These are phyloP conservation scores for Grosmannia penicillata DNA, from an alignment of 2,329 filamentous ascomycete species.

Conservation along the genomic window DNA sequence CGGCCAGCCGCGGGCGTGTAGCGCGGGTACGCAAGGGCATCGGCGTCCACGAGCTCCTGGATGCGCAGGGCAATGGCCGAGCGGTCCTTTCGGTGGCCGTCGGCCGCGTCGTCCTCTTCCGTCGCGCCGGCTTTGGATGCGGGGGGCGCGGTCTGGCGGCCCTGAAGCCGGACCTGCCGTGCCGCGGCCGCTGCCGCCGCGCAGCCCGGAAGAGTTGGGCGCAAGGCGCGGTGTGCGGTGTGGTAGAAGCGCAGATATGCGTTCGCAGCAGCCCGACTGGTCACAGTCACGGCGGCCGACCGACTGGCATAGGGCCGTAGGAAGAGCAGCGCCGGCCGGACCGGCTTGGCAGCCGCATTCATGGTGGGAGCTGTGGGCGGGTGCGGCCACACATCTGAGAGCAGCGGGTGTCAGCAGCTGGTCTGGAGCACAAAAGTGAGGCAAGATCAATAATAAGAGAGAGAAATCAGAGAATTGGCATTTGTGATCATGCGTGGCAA, in stretches of 20 bases:
- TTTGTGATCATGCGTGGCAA: slow-evolving; percentile 35
- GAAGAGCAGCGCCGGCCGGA: slow-evolving; percentile 35
- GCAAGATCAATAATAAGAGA: background rate
- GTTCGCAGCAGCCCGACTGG: no score
- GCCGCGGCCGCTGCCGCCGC: background rate
- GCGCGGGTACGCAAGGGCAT: slow-evolving; percentile 41
- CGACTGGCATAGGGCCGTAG: slow-evolving; percentile 40
- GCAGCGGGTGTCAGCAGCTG: background rate
- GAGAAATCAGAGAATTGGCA: slow-evolving; percentile 24
- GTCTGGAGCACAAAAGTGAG: background rate
- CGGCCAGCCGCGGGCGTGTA: slow-evolving; percentile 4
- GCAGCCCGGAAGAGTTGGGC: no score
- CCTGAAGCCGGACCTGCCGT: no score
- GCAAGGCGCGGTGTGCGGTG: no score
- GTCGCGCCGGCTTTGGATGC: no score
- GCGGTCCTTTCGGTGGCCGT: slow-evolving; percentile 4
- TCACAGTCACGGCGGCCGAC: no score
- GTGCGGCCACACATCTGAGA: background rate
- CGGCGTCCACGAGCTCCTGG: slow-evolving; percentile 33
- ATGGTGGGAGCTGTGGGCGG: background rate
- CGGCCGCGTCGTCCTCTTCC: background rate
- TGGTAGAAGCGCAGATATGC: slow-evolving; percentile 37
- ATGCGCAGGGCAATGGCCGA: slow-evolving; percentile 22
- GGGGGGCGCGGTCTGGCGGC: no score
- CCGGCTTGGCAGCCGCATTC: slow-evolving; percentile 8